Conservation (phyloP, 768 basidiomycete genomes). For the Termitomyces bulborhizus region DNA sequence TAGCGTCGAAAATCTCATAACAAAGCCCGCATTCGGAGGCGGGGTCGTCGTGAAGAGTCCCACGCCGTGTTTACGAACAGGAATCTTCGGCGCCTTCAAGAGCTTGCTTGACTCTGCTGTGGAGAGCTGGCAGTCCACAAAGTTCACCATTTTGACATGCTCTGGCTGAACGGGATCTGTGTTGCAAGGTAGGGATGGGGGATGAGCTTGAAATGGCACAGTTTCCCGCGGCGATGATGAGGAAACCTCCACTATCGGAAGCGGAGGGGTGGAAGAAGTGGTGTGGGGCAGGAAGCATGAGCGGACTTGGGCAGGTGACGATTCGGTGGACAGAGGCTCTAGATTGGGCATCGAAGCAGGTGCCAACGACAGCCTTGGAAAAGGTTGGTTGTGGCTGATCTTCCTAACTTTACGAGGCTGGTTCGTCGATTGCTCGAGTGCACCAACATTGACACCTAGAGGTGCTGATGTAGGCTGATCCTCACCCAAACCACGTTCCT, state of each 20-base stretch:
- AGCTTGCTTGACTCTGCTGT: neutral
- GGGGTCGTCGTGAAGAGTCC: conserved; percentile 6
- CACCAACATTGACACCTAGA: conserved; percentile 1
- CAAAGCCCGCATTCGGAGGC: neutral
- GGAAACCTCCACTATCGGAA: neutral
- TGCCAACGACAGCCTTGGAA: neutral
- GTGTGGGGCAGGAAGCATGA: neutral
- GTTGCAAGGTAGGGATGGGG: neutral
- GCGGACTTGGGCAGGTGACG: neutral
- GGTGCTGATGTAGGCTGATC: neutral
- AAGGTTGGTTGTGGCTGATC: conserved; percentile 6
- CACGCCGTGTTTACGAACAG: conserved; percentile 5
- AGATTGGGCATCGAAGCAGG: neutral
- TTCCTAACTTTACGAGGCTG: conserved; percentile 11
- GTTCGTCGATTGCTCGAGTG: neutral
- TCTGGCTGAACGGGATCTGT: neutral
- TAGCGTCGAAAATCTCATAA: neutral
- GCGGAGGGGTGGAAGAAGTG: neutral
- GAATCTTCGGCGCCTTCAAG: neutral
- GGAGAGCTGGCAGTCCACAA: neutral
- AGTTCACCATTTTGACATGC: neutral
- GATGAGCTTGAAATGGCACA: neutral
- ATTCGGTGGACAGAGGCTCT: neutral
- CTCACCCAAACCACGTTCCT: neutral
- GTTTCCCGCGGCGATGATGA: neutral